A percentile compares a stretch with the other conserved stretches of the same genome.
Evolutionary conservation across 106 monocot genomes (phyloP).

Genomic region (Gastrodia elata): DNA sequence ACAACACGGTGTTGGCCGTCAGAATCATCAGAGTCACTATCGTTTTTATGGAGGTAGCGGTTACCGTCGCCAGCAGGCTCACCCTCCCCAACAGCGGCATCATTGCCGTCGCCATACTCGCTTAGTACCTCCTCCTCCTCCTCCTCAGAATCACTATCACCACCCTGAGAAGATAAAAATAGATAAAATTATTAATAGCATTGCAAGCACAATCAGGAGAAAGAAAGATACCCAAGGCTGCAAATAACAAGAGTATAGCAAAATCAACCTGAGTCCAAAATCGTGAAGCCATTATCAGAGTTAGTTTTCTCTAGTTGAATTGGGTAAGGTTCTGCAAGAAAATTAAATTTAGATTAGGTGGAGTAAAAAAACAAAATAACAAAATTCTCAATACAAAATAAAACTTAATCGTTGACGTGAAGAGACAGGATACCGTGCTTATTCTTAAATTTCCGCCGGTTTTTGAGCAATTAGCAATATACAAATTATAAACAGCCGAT

Average conservation of each 20-base stretch:
- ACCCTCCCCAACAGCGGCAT: constrained; percentile 9
- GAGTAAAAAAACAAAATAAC: no score
- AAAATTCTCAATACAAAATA: no score
- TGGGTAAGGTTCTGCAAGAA: neutral
- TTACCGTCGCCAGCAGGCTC: constrained; percentile 8
- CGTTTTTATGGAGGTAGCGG: constrained; percentile 26
- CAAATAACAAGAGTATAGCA: neutral
- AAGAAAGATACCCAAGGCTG: neutral
- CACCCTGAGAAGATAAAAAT: constrained; percentile 15
- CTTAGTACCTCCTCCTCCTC: constrained; percentile 32
- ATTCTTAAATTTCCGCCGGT: no score
- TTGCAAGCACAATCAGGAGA: neutral
- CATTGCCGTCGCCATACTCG: constrained; percentile 27
- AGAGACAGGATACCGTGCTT: no score
- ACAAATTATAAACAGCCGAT: no score
- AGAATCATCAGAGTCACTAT: constrained; percentile 66
- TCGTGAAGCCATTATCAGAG: constrained; percentile 15
- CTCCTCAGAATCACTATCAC: constrained; percentile 43
- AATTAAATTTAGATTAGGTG: neutral
- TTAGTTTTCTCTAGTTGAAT: neutral
- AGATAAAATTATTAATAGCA: neutral
- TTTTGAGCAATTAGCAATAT: no score
- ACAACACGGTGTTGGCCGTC: constrained; percentile 50
- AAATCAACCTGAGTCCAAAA: constrained; percentile 39
- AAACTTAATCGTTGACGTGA: no score